phyloP scores from a whole-genome alignment of 495 filamentous ascomycete genomes.

The Cladorrhinum samala region DNA sequence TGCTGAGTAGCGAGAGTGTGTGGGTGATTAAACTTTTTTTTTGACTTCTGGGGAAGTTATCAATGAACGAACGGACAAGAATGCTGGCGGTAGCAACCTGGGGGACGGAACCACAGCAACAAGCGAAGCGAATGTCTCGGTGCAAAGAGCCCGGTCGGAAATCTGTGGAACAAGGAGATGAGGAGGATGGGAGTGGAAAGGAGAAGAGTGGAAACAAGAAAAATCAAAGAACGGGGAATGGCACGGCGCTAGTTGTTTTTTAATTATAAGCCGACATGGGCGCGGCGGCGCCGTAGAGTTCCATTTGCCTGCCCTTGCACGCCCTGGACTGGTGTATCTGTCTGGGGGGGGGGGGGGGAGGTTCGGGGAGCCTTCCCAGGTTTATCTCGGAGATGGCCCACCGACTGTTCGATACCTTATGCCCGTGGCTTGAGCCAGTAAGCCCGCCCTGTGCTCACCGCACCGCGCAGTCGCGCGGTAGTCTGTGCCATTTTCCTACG shows the following conservation, averaged over 20 bases:
- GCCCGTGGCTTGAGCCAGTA: no score
- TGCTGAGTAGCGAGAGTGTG: background rate
- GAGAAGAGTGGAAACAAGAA: background rate
- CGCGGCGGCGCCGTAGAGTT: conserved; percentile 5
- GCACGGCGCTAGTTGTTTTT: conserved; percentile 7
- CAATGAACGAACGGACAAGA: background rate
- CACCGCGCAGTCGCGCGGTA: no score
- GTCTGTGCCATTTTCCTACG: no score
- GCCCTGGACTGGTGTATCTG: no score
- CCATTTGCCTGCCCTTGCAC: background rate
- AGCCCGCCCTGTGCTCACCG: no score
- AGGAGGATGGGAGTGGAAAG: background rate
- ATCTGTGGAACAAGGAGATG: background rate
- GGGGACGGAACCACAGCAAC: conserved; percentile 3
- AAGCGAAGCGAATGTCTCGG: background rate
- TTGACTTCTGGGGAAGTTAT: background rate
- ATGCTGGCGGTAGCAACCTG: no score
- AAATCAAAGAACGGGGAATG: conserved; percentile 5
- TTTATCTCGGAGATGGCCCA: background rate
- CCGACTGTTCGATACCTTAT: no score
- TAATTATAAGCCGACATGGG: conserved; percentile 7
- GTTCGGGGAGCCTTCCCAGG: background rate
- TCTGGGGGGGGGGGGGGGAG: no score
- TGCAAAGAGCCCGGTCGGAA: no score
- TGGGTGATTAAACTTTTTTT: background rate